These are phyloP conservation scores for Macrolepiota dolichaula DNA, from an alignment of 768 basidiomycete species.

Conservation along the genomic window DNA sequence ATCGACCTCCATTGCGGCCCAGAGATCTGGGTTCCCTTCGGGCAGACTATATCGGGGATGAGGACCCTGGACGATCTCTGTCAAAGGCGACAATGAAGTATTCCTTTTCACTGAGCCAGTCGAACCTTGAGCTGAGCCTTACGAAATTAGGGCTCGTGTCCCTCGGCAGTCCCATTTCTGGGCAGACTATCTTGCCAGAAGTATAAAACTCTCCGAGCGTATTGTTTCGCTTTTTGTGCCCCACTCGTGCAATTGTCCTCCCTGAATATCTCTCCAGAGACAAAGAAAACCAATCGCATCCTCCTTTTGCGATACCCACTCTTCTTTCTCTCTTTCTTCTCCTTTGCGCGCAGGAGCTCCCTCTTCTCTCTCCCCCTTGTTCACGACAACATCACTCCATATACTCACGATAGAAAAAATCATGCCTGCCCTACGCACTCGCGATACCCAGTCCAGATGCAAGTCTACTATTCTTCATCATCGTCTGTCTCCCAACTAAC, in stretches of 20 bases:
- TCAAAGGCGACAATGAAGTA: conserved; percentile 32
- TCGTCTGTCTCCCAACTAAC: conserved; percentile 8
- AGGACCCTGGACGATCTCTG: conserved; percentile 27
- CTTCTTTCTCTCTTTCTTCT: conserved; percentile 38
- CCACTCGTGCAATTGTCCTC: conserved; percentile 66
- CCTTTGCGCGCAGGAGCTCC: conserved; percentile 32
- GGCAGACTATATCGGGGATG: conserved; percentile 34
- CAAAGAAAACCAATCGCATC: conserved; percentile 45
- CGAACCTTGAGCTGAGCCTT: conserved; percentile 21
- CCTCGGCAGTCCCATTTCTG: conserved; percentile 35
- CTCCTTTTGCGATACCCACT: conserved; percentile 45
- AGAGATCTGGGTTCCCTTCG: conserved; percentile 28
- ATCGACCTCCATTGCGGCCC: conserved; percentile 33
- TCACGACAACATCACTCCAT: conserved; percentile 12
- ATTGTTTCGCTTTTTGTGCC: conserved; percentile 61
- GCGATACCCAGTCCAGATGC: conserved; percentile 62
- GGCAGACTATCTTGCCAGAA: conserved; percentile 23
- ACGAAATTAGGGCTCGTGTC: conserved; percentile 36
- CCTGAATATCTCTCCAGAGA: conserved; percentile 42
- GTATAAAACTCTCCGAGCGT: conserved; percentile 54
- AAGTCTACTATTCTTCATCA: conserved; percentile 19
- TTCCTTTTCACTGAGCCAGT: conserved; percentile 17
- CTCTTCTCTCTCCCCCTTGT: conserved; percentile 27
- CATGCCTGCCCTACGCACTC: conserved; percentile 81
- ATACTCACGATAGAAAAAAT: conserved; percentile 35